Conservation (phyloP, 345 rosid genomes). For the Luvunga scandens region DNA sequence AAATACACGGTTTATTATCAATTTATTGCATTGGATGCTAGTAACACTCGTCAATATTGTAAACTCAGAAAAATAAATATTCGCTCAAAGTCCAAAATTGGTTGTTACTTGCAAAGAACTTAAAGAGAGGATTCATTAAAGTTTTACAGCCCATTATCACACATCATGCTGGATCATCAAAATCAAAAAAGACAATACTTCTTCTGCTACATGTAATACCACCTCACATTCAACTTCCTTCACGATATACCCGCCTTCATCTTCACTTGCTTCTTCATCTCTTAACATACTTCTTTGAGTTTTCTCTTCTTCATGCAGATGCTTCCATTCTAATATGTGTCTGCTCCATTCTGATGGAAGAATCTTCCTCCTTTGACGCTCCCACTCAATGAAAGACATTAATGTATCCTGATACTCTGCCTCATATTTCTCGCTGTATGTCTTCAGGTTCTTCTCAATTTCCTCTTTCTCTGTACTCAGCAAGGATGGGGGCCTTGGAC, state of each 20-base stretch:
- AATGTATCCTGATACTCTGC: constrained; percentile 18
- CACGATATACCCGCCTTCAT: constrained; percentile 29
- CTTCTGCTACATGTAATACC: constrained; percentile 37
- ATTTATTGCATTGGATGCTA: no score
- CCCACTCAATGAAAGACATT: constrained; percentile 2
- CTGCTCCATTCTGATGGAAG: constrained; percentile 8
- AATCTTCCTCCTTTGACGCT: constrained; percentile 7
- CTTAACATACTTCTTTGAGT: not conserved
- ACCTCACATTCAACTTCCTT: constrained; percentile 53
- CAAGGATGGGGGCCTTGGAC: constrained; percentile 22
- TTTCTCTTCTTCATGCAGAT: constrained; percentile 1
- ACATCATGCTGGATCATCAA: not conserved
- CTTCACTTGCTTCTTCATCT: constrained; percentile 39
- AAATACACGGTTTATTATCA: no score
- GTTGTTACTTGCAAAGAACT: not conserved
- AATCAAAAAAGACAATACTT: constrained; percentile 23
- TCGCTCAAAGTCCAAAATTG: no score
- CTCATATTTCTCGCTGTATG: constrained; percentile 16
- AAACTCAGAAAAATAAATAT: no score
- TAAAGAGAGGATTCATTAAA: not conserved
- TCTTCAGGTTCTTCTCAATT: constrained; percentile 13
- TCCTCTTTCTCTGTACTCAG: constrained; percentile 21
- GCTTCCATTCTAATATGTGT: constrained; percentile 9
- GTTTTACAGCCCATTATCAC: not conserved
- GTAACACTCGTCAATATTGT: no score